Percentiles rank a stretch among this genome's conserved stretches.
phyloP scores from a whole-genome alignment of 345 rosid genomes.

The Conringia planisiliqua region DNA sequence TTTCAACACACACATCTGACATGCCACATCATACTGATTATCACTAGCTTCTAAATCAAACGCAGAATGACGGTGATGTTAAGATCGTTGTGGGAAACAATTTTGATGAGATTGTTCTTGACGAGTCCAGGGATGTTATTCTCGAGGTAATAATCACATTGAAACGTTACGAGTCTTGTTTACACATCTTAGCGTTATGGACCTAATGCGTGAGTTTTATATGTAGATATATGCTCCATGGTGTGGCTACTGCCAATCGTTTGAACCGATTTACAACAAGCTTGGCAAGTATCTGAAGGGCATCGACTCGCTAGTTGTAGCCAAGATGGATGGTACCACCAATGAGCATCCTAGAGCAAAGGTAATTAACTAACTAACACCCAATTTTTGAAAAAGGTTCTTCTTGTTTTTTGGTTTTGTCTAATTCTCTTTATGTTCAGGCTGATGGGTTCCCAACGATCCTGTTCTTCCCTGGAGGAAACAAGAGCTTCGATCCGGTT shows the following conservation, averaged over 20 bases:
- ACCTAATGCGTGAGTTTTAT: conserved; percentile 3
- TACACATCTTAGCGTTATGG: not conserved
- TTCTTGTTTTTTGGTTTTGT: not conserved
- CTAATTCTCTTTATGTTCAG: conserved; percentile 39
- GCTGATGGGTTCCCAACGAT: conserved; percentile 94
- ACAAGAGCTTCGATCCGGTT: conserved; percentile 96
- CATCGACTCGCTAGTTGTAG: conserved; percentile 76
- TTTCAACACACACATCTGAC: not conserved
- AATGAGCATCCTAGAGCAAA: conserved; percentile 98
- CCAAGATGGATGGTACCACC: conserved; percentile 99
- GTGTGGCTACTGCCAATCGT: conserved; percentile 97
- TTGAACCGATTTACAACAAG: conserved; percentile 89
- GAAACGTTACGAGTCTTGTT: not conserved
- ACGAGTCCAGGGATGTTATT: conserved; percentile 94
- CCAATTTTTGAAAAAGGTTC: not conserved
- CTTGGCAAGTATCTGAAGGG: conserved; percentile 83
- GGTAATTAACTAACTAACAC: conserved; percentile 38
- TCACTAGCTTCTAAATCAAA: conserved; percentile 13
- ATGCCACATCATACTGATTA: conserved; percentile 21
- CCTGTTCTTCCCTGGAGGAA: conserved; percentile 96
- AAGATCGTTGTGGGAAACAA: conserved; percentile 86
- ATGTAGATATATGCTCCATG: conserved; percentile 94
- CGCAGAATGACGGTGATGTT: conserved; percentile 88
- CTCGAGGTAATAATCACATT: conserved; percentile 63
- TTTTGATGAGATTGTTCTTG: conserved; percentile 91